Base-by-base conservation (phyloP, 345 rosid species). In the Kernera saxatilis region DNA sequence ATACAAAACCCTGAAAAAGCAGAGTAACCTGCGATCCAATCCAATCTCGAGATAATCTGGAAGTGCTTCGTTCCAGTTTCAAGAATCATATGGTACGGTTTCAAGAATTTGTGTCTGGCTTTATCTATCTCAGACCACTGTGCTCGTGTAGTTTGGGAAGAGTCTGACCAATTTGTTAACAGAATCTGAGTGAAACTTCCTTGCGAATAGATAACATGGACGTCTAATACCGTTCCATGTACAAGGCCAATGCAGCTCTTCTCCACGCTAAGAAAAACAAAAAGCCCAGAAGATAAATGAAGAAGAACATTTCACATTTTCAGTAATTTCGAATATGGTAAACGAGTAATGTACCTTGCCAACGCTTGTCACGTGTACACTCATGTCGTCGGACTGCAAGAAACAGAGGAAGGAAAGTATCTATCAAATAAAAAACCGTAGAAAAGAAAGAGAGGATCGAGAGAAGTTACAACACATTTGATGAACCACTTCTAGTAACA, bases 171-270 rank as follows among this genome's bases (percentile, higher is more conserved):
- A 75, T 59, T 79, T 86, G 78, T 88, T 84, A 8, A 88, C 76
- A 43, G 99, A 79, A 55, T 87, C 87, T 0, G 92, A 85, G 46
- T 85, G 75, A 79, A 95, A 92, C 82, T 92, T 95, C 86, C 99
- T 84, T 0, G 98, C 99, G 15, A 95, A 95, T 37, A 95, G 83
- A 85, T 89, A 88, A 51, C 99, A 95, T 0, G 99, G 99, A 27
- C 97, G 86, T 73, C 79, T 83, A 54, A 86, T 91, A 25, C 99
- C 99, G 18, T 95, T 95, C 99, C 99, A 95, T 18, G 81, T 63
- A 75, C 99, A 95, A 18, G 89, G 84, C 75, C 79, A 84, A 23
- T 78, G 58, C 76, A 78, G 81, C 77, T 77, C 90, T 64, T 83
- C 84, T 78, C 76, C 88, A 89, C 89, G 83, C 63, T 75, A 49